These are phyloP conservation scores for Heritiera fomes DNA, from an alignment of 345 rosid species.

Conservation along the genomic window DNA sequence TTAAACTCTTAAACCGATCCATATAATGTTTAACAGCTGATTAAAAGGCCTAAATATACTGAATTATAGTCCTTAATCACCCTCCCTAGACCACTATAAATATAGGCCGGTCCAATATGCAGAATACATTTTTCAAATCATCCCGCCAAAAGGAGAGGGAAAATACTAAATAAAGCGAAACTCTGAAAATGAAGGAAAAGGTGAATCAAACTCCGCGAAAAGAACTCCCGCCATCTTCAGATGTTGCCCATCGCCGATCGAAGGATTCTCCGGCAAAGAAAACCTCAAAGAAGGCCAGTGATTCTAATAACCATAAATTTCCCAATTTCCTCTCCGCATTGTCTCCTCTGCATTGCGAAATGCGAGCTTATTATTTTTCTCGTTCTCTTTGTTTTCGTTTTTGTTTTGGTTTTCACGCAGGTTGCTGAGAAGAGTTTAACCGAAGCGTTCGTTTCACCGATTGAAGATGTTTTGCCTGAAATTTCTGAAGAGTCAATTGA, in stretches of 20 bases:
- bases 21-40: too few species aligned
- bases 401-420: conserved; percentile 1
- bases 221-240: conserved; percentile 19
- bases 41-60: background rate
- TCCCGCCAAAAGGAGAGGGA: conserved; percentile 5
- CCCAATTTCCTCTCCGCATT: background rate
- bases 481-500: conserved; percentile 13
- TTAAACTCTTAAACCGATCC: too few species aligned
- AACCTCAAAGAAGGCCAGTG: conserved; percentile 16
- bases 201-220: conserved; percentile 27
- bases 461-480: background rate
- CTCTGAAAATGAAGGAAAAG: conserved; percentile 25
- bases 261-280: conserved; percentile 30
- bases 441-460: conserved; percentile 10
- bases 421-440: background rate
- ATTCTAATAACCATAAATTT: background rate
- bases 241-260: conserved; percentile 10
- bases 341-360: background rate
- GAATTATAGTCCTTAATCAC: background rate
- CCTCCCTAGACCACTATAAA: background rate
- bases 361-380: background rate
- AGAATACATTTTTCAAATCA: background rate
- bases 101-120: background rate
- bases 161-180: background rate
- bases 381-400: background rate